Evolutionary conservation across 2,329 filamentous ascomycete species (phyloP).

Genomic region (Trichoderma sp.): DNA sequence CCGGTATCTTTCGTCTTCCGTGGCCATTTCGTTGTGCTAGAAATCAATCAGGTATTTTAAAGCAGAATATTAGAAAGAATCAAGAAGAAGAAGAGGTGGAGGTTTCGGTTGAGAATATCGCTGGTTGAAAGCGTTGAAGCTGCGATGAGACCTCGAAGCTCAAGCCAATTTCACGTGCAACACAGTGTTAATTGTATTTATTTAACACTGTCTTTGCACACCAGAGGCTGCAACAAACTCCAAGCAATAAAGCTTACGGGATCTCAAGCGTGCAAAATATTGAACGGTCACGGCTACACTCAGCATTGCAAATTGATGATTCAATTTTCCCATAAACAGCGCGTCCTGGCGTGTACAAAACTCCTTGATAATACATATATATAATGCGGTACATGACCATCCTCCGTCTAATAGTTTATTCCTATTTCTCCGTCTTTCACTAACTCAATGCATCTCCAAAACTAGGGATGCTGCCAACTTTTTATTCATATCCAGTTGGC

Average conservation of each 20-base stretch:
- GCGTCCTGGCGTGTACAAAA: not conserved
- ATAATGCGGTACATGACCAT: not conserved
- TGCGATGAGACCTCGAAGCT: not conserved
- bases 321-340: not conserved
- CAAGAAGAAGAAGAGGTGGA: not conserved
- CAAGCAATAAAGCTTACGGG: not conserved
- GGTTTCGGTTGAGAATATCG: too few relatives aligned
- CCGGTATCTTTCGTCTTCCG: slow-evolving; percentile 89
- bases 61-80: not conserved
- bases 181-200: not conserved
- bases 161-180: slow-evolving; percentile 6
- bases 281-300: not conserved
- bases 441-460: not conserved
- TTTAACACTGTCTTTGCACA: not conserved
- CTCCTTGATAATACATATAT: not conserved
- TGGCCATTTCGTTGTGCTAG: slow-evolving; percentile 56
- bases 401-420: not conserved
- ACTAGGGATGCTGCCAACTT: not conserved
- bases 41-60: slow-evolving; percentile 22
- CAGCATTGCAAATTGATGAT: not conserved
- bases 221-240: not conserved
- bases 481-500: not conserved
- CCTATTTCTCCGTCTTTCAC: not conserved
- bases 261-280: not conserved
- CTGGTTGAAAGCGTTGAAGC: not conserved